Evolutionary conservation across 140 eudicot species (phyloP).

Genomic region (Senecio squalidus): DNA sequence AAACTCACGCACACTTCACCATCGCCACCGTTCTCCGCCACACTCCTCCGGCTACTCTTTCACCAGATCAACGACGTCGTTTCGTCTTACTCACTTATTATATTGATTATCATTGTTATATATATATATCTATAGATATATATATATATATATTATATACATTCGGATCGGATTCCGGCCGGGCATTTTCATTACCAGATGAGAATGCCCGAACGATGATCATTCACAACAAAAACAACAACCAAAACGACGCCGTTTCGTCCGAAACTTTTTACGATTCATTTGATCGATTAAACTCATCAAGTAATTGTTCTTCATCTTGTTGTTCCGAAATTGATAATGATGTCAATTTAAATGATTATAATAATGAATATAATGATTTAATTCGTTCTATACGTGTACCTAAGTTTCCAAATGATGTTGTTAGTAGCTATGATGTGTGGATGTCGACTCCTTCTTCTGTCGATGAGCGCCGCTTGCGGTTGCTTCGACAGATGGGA

Average conservation of each 20-base stretch:
- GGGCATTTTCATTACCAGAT: constrained; percentile 52
- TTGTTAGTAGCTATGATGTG: constrained; percentile 59
- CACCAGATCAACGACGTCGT: too few relatives aligned
- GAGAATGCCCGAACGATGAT: constrained; percentile 84
- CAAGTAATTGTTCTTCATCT: constrained; percentile 77
- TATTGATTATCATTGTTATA: too few relatives aligned
- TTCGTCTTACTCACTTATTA: too few relatives aligned
- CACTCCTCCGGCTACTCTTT: too few relatives aligned
- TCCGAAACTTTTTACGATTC: constrained; percentile 69
- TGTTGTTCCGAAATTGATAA: constrained; percentile 24
- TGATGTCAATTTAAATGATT: constrained; percentile 14
- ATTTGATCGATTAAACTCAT: constrained; percentile 81
- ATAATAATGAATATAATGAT: constrained; percentile 18
- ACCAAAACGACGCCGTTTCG: constrained; percentile 14
- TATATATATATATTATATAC: too few relatives aligned
- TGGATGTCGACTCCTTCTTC: constrained; percentile 88
- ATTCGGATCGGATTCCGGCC: constrained; percentile 33
- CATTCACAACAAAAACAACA: constrained; percentile 42
- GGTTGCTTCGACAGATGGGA: constrained; percentile 71
- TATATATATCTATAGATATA: too few relatives aligned
- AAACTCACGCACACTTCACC: too few relatives aligned
- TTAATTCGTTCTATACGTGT: constrained; percentile 13
- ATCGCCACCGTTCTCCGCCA: too few relatives aligned
- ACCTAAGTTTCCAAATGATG: constrained; percentile 58
- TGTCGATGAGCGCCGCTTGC: constrained; percentile 80